A percentile compares a stretch with the other conserved stretches of the same genome.
Conservation (phyloP, 1,139 yeast species). For the Sugiyamaella grinbergsii region DNA sequence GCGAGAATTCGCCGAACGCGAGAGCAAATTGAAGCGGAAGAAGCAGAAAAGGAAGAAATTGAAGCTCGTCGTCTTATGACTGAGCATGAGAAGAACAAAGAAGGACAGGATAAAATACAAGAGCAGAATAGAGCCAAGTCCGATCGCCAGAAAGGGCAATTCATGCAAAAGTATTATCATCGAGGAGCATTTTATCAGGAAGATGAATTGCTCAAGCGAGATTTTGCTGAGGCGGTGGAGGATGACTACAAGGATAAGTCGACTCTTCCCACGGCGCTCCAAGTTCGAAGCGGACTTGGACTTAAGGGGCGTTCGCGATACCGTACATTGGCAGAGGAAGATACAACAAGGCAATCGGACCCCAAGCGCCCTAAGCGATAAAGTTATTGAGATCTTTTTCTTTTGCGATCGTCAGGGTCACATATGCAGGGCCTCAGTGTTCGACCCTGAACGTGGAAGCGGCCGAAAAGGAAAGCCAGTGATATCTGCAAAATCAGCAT, state of each 20-base stretch:
- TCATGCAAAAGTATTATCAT: constrained; percentile 41
- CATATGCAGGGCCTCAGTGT: constrained; percentile 8
- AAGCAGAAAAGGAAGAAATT: constrained; percentile 47
- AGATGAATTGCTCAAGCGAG: constrained; percentile 40
- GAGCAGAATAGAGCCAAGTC: constrained; percentile 24
- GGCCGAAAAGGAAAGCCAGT: too few relatives aligned
- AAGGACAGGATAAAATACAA: constrained; percentile 25
- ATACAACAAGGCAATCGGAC: constrained; percentile 30
- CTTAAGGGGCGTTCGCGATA: constrained; percentile 36
- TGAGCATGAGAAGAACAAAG: constrained; percentile 38
- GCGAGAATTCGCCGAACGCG: constrained; percentile 50
- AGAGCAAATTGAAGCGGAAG: constrained; percentile 43
- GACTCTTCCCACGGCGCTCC: constrained; percentile 39
- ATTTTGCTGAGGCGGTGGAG: constrained; percentile 36
- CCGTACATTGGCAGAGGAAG: constrained; percentile 36
- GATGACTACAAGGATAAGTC: constrained; percentile 39
- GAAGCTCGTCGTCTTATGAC: constrained; percentile 40
- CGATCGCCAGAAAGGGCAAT: constrained; percentile 25
- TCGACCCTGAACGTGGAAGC: too few relatives aligned
- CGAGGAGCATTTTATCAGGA: constrained; percentile 45
- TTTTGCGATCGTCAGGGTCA: too few relatives aligned
- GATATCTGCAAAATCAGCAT: too few relatives aligned
- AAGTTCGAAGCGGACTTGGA: constrained; percentile 37
- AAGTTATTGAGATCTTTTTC: neutral
- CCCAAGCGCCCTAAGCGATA: constrained; percentile 9